Percentiles rank a stretch among this genome's conserved stretches.
Conservation (phyloP, 106 monocot species). For the Dioscorea alata region DNA sequence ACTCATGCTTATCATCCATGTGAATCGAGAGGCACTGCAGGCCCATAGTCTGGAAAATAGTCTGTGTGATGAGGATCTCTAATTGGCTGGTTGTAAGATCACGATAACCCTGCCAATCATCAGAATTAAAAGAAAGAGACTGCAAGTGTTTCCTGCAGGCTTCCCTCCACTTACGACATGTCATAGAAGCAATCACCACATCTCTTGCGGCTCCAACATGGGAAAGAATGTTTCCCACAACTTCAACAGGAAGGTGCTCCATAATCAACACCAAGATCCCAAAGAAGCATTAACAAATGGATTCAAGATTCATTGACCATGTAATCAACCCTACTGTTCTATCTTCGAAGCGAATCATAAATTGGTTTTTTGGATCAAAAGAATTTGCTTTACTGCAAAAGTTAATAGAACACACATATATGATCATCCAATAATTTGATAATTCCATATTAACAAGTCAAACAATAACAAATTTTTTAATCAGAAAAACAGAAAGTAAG, state of each 20-base stretch:
- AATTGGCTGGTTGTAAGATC: slow-evolving; percentile 58
- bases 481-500: too few species aligned
- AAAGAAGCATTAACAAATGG: not conserved
- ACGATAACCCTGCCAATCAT: slow-evolving; percentile 61
- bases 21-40: slow-evolving; percentile 68
- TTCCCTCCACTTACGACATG: slow-evolving; percentile 84
- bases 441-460: too few species aligned
- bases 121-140: slow-evolving; percentile 60
- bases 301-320: not conserved
- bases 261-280: slow-evolving; percentile 16
- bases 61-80: slow-evolving; percentile 94
- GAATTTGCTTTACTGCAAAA: too few species aligned
- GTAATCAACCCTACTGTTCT: not conserved
- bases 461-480: too few species aligned
- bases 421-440: too few species aligned
- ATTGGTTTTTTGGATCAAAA: not conserved
- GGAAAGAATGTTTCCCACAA: slow-evolving; percentile 94
- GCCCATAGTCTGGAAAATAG: slow-evolving; percentile 84
- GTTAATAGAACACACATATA: too few species aligned
- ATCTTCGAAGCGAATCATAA: not conserved
- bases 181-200: slow-evolving; percentile 76
- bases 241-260: slow-evolving; percentile 91
- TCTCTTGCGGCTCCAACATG: slow-evolving; percentile 64
- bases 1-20: slow-evolving; percentile 73
- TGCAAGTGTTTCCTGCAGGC: slow-evolving; percentile 78